These are phyloP conservation scores for Cryptosporidium tyzzeri DNA, from an alignment of 169 alveolate species.

Conservation along the genomic window DNA sequence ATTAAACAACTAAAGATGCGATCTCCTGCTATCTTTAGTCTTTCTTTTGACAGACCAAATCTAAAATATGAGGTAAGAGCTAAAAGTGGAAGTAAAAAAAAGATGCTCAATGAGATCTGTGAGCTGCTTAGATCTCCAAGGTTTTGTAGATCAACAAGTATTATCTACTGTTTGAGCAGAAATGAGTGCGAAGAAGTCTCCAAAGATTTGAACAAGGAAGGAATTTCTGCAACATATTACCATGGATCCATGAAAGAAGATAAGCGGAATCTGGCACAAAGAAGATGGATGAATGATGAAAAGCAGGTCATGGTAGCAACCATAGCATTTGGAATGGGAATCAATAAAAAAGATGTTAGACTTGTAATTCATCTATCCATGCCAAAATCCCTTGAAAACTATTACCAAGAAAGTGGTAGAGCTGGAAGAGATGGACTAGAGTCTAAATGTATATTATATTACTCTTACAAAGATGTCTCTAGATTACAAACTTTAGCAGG, in stretches of 20 bases:
- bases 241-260: constrained; percentile 86
- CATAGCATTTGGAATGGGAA: constrained; percentile 99
- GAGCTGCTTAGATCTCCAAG: constrained; percentile 74
- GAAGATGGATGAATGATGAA: constrained; percentile 92
- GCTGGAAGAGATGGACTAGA: constrained; percentile 93
- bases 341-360: constrained; percentile 97
- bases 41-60: constrained; percentile 91
- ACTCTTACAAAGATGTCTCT: constrained; percentile 82
- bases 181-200: constrained; percentile 95
- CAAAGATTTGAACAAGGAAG: constrained; percentile 84
- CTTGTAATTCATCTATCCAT: constrained; percentile 97
- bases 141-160: constrained; percentile 83
- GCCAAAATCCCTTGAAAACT: constrained; percentile 97
- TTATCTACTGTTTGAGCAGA: constrained; percentile 94
- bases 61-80: constrained; percentile 83
- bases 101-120: constrained; percentile 83
- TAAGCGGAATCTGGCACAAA: constrained; percentile 82
- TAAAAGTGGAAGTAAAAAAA: constrained; percentile 70
- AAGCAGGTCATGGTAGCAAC: constrained; percentile 97
- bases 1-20: constrained; percentile 84
- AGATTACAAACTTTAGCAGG: constrained; percentile 79
- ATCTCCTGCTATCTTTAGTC: constrained; percentile 84
- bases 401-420: constrained; percentile 98
- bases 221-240: constrained; percentile 85
- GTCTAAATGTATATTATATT: constrained; percentile 82